Evolutionary conservation across 23 red algal species (phyloP).

Genomic region (Gracilaria domingensis): DNA sequence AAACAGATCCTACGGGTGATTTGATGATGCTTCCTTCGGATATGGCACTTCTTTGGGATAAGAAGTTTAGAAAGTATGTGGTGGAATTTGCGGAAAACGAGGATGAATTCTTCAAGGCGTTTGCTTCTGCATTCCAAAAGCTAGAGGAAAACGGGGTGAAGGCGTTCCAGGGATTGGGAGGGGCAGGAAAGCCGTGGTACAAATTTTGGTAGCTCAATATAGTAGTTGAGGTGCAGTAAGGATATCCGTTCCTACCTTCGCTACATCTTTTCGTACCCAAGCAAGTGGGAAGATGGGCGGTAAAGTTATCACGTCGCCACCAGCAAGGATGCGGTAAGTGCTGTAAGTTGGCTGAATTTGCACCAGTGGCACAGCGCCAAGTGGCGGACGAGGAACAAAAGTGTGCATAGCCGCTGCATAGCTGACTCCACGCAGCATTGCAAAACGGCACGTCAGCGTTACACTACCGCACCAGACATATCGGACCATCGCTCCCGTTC

Average conservation of each 20-base stretch:
- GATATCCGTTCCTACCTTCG: too few species aligned
- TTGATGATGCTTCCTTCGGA: conserved; percentile 84
- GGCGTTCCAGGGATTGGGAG: conserved; percentile 59
- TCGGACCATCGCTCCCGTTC: neutral
- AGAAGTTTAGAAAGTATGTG: conserved; percentile 80
- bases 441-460: conserved; percentile 17
- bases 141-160: conserved; percentile 81
- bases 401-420: too few species aligned
- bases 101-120: conserved; percentile 74
- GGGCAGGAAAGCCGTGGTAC: conserved; percentile 62
- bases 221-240: neutral
- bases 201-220: conserved; percentile 61
- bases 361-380: neutral
- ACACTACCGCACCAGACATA: conserved; percentile 3
- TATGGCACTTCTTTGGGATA: conserved; percentile 86
- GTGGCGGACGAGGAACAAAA: neutral
- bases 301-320: neutral
- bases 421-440: neutral
- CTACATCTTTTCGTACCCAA: too few species aligned
- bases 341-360: neutral
- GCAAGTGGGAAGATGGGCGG: too few species aligned
- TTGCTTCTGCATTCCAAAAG: conserved; percentile 83
- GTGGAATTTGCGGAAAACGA: conserved; percentile 73
- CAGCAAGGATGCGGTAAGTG: neutral
- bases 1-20: conserved; percentile 75